These are phyloP conservation scores for Mycena epipterygia DNA, from an alignment of 768 basidiomycete genomes.

Conservation along the genomic window DNA sequence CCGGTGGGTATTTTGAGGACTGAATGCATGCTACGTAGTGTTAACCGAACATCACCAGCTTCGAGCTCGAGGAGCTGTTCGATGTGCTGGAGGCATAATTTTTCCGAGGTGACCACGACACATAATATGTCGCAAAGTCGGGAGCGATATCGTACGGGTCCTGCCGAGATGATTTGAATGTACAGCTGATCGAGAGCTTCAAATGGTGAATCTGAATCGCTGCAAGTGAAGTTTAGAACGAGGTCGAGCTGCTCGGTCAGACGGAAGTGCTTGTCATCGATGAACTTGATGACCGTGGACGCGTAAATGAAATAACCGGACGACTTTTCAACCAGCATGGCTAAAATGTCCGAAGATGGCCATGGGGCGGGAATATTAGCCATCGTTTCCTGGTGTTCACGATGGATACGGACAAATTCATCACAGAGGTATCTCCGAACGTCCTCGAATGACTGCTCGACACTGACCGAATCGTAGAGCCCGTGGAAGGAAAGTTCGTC, in stretches of 20 bases:
- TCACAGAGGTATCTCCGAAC: neutral
- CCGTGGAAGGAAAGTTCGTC: neutral
- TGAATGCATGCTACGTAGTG: too few species aligned
- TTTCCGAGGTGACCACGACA: too few species aligned
- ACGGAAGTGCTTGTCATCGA: slow-evolving; percentile 1
- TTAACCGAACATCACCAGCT: too few species aligned
- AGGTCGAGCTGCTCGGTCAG: neutral
- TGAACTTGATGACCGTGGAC: neutral
- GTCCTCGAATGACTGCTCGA: slow-evolving; percentile 6
- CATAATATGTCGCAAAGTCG: too few species aligned
- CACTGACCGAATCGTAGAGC: neutral
- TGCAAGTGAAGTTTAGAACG: neutral
- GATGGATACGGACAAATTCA: slow-evolving; percentile 4
- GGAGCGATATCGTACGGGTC: too few species aligned
- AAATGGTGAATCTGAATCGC: neutral
- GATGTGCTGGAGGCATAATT: too few species aligned
- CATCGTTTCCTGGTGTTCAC: neutral
- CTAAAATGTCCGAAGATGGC: neutral
- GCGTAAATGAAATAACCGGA: slow-evolving; percentile 11
- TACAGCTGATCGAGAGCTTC: neutral
- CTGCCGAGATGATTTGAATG: neutral
- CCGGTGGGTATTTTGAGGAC: too few species aligned
- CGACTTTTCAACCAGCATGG: slow-evolving; percentile 1
- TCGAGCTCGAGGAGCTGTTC: too few species aligned
- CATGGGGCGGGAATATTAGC: neutral